phyloP scores from a whole-genome alignment of 768 basidiomycete genomes.

The Russula abietina region DNA sequence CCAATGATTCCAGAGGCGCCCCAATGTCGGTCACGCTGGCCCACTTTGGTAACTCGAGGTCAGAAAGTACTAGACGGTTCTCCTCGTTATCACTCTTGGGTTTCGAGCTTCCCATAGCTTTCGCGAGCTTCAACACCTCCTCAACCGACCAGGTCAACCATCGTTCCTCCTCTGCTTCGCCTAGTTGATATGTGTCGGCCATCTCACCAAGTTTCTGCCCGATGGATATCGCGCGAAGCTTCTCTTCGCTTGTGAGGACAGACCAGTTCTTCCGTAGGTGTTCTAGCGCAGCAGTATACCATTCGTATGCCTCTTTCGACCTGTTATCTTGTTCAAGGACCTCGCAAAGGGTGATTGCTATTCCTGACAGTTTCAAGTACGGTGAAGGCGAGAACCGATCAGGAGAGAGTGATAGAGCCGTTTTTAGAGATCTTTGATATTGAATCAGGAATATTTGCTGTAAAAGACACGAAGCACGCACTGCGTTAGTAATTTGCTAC shows the following conservation, averaged over 20 bases:
- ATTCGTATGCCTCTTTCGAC: constrained; percentile 29
- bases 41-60: constrained; percentile 57
- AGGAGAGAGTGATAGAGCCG: constrained; percentile 41
- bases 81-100: constrained; percentile 17
- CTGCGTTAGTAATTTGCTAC: constrained; percentile 50
- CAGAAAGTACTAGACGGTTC: constrained; percentile 30
- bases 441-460: not conserved
- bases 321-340: constrained; percentile 42
- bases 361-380: constrained; percentile 61
- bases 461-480: constrained; percentile 30
- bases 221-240: constrained; percentile 40
- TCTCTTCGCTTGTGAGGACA: constrained; percentile 33
- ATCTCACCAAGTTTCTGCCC: constrained; percentile 44
- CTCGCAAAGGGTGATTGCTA: constrained; percentile 55
- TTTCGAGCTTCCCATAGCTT: constrained; percentile 30
- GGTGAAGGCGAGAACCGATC: constrained; percentile 39
- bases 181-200: constrained; percentile 32
- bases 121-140: constrained; percentile 37
- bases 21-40: constrained; percentile 53
- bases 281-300: constrained; percentile 28
- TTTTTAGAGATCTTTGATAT: constrained; percentile 47
- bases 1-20: constrained; percentile 63
- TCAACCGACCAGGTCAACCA: constrained; percentile 43
- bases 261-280: constrained; percentile 26
- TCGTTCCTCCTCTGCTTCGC: constrained; percentile 37